Evolutionary conservation across 257 asterid species (phyloP), one percentile per base, ranked within the genome.

Genomic region (Lantana camara): DNA sequence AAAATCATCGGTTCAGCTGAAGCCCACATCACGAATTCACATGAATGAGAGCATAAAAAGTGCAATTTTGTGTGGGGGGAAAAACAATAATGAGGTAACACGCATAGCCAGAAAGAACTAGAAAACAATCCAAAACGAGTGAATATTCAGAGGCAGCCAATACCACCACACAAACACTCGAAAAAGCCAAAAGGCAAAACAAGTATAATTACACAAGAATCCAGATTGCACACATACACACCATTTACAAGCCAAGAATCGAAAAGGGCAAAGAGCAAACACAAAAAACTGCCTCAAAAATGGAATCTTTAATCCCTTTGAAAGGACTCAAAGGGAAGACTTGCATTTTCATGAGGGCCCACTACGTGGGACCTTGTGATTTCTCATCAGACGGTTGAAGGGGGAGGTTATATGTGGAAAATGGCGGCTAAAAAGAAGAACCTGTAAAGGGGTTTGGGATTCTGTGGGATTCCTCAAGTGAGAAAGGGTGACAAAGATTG

Each of bases 281-380:
- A 35, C 40, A 67, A 67, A 40, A 20, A 66, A 12, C 24, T 60
- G 69, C 63, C 52, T 24, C 37, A 23, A 64, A 37, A 67, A 23
- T 75, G 73, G 67, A 67, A 35, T 35, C 40, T 67, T 75, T 64
- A 72, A 80, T 76, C 78, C 74, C 76, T 78, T 73, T 72, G 79
- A 68, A 74, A 73, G 86, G 82, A 79, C 80, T 79, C 68, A 59
- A 62, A 71, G 69, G 57, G 71, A 75, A 77, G 83, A 76, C 73
- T 82, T 44, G 56, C 73, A 58, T 54, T 70, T 44, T 35, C 11
- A 4, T 35, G 64, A 49, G 86, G 90, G 76, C 66, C 86, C 78
- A 75, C 67, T 15, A 5, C n/a, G 20, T 54, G 73, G 78, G 66
- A 13, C 68, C 75, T 68, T 52, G 24, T 14, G 17, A 22, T 45